A percentile compares a stretch with the other conserved stretches of the same genome.
Evolutionary conservation across 768 basidiomycete genomes (phyloP).

Genomic region (Boletus huronensis): DNA sequence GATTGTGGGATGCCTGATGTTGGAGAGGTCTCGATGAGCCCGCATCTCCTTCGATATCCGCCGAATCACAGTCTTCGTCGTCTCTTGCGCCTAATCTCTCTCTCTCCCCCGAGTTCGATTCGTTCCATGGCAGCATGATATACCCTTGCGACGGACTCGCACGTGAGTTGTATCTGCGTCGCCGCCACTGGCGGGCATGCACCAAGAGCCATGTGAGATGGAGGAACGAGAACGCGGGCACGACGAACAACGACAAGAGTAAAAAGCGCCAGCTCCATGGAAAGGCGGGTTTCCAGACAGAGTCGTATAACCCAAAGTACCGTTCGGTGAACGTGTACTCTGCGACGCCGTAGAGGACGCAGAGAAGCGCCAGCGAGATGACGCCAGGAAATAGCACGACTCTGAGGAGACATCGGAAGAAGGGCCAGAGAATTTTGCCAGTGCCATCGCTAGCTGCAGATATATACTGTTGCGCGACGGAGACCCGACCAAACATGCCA

Average conservation of each 20-base stretch:
- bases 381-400: neutral
- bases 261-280: slow-evolving; percentile 19
- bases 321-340: slow-evolving; percentile 6
- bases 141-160: slow-evolving; percentile 5
- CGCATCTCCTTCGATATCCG: neutral
- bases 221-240: slow-evolving; percentile 10
- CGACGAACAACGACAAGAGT: slow-evolving; percentile 10
- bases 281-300: slow-evolving; percentile 19
- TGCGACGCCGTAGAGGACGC: slow-evolving; percentile 4
- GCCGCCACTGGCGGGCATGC: neutral
- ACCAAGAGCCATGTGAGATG: slow-evolving; percentile 8
- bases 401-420: neutral
- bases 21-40: neutral
- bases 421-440: neutral
- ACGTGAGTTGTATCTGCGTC: neutral
- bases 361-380: neutral
- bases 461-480: neutral
- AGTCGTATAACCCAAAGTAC: slow-evolving; percentile 2
- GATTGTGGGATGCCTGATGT: neutral
- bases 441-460: neutral
- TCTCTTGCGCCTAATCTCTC: neutral
- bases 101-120: slow-evolving; percentile 5
- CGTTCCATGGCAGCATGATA: slow-evolving; percentile 7
- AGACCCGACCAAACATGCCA: neutral
- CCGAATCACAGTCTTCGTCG: neutral